Evolutionary conservation across 2,329 filamentous ascomycete genomes (phyloP).

Genomic region (Trichoderma breve): DNA sequence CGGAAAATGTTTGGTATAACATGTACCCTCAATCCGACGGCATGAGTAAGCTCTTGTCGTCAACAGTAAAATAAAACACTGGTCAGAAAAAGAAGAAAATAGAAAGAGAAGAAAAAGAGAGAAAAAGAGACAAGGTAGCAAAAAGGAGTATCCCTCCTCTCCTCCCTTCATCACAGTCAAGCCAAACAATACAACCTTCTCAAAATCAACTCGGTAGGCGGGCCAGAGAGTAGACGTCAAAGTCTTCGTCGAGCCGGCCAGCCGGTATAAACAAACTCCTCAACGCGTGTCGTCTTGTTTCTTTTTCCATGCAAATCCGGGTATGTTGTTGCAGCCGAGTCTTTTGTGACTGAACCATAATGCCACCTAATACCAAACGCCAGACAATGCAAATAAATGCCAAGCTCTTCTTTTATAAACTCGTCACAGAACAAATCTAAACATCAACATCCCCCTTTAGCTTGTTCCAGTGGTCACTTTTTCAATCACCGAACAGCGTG

Average conservation of each 20-base stretch:
- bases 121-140: not conserved
- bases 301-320: constrained; percentile 29
- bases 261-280: constrained; percentile 23
- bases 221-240: not conserved
- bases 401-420: constrained; percentile 21
- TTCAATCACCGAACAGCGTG: constrained; percentile 23
- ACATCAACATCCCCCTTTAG: not conserved
- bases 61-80: constrained; percentile 8
- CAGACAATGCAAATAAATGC: constrained; percentile 29
- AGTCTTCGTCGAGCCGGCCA: constrained; percentile 19
- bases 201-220: constrained; percentile 11
- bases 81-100: not conserved
- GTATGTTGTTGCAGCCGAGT: constrained; percentile 30
- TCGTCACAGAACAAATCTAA: constrained; percentile 17
- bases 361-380: constrained; percentile 27
- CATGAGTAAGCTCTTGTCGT: not conserved
- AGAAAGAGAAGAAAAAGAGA: not conserved
- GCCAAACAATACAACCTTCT: constrained; percentile 6
- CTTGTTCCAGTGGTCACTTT: not conserved
- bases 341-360: constrained; percentile 24
- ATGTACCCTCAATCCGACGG: not conserved
- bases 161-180: not conserved
- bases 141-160: not conserved
- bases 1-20: constrained; percentile 9
- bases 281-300: constrained; percentile 22